A percentile compares a stretch with the other conserved stretches of the same genome.
Conservation (phyloP, 176 grass and related monocot genomes). For the Oryza punctata region DNA sequence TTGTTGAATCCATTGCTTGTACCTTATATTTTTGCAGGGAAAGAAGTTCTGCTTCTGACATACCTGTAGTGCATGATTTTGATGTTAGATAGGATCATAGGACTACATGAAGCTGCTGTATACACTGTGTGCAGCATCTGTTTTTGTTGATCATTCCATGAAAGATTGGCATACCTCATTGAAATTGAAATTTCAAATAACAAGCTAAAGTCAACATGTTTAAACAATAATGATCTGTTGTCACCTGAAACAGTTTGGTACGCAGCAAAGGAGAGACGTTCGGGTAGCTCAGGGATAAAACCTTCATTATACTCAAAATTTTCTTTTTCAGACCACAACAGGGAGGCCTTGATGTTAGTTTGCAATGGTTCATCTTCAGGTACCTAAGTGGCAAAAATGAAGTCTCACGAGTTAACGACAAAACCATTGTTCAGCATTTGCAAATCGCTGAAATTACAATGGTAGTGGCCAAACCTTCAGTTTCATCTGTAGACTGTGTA, state of each 20-base stretch:
- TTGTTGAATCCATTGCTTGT: slow-evolving; percentile 74
- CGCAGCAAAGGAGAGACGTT: slow-evolving; percentile 81
- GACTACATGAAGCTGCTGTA: slow-evolving; percentile 10
- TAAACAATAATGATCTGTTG: not conserved
- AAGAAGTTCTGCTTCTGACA: slow-evolving; percentile 70
- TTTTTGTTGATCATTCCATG: slow-evolving; percentile 15
- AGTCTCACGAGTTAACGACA: slow-evolving; percentile 6
- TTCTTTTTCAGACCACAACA: slow-evolving; percentile 82
- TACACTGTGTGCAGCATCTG: slow-evolving; percentile 18
- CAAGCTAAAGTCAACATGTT: not conserved
- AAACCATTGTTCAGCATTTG: slow-evolving; percentile 9
- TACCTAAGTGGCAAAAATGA: slow-evolving; percentile 50
- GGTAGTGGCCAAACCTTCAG: slow-evolving; percentile 55
- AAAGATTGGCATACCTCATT: not conserved
- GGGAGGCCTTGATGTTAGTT: slow-evolving; percentile 80
- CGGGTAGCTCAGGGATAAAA: slow-evolving; percentile 71
- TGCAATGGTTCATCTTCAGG: slow-evolving; percentile 81
- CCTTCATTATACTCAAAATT: slow-evolving; percentile 45
- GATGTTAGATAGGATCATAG: slow-evolving; percentile 27
- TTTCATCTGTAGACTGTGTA: slow-evolving; percentile 90
- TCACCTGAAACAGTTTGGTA: slow-evolving; percentile 90
- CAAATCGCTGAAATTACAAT: slow-evolving; percentile 21
- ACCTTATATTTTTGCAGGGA: slow-evolving; percentile 73
- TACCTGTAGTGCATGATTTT: slow-evolving; percentile 58
- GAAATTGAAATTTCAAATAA: not conserved